Conservation (phyloP, 73 alveolate genomes). For the Paramecium sexaurelia region DNA sequence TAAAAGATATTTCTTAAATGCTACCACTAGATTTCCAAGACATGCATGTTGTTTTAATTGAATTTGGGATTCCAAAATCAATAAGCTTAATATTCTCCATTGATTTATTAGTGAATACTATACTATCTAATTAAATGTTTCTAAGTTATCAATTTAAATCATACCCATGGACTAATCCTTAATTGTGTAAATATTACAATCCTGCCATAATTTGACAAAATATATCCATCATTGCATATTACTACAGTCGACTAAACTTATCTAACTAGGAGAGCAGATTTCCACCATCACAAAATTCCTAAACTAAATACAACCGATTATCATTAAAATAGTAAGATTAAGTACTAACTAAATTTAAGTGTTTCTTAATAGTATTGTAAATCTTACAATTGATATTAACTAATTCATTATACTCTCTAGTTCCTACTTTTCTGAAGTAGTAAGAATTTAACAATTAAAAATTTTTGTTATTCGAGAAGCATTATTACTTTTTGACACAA, state of each 20-base stretch:
- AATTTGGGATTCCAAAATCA: conserved; percentile 33
- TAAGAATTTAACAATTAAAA: not conserved
- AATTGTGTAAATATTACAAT: not conserved
- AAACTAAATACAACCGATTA: not conserved
- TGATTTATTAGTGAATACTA: not conserved
- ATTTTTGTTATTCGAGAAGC: not conserved
- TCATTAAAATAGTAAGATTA: not conserved
- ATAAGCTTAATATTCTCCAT: not conserved
- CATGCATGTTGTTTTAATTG: not conserved
- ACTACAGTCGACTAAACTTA: not conserved
- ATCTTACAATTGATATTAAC: not conserved
- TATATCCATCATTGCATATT: not conserved
- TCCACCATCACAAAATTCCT: conserved; percentile 45
- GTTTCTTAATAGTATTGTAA: not conserved
- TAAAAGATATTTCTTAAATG: not conserved
- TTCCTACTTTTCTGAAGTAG: not conserved
- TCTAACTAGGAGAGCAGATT: not conserved
- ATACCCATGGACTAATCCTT: conserved; percentile 34
- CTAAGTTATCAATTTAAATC: not conserved
- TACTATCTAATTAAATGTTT: not conserved
- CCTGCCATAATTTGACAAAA: conserved; percentile 36
- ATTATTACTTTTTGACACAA: not conserved
- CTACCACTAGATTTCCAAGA: not conserved
- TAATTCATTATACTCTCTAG: not conserved
- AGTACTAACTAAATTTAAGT: not conserved